Evolutionary conservation across 1,284 basidiomycete genomes (phyloP).

Genomic region (Papiliotrema nemorosa): DNA sequence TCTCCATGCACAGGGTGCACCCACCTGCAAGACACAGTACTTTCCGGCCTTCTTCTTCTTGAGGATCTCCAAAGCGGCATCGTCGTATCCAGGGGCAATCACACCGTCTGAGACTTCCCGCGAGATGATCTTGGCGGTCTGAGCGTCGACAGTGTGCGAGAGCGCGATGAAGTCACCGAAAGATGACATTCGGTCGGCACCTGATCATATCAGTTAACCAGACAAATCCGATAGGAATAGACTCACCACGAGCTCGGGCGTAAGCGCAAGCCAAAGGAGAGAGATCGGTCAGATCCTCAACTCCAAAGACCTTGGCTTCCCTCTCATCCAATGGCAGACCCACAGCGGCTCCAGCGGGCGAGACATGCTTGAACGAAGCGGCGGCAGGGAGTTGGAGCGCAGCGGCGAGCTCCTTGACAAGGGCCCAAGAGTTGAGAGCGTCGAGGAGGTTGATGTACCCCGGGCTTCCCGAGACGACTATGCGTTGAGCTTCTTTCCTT

Average conservation of each 20-base stretch:
- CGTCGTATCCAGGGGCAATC: constrained; percentile 88
- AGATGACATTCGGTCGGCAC: constrained; percentile 98
- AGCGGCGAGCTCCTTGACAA: constrained; percentile 91
- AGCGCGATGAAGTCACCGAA: constrained; percentile 99
- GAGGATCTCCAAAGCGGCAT: constrained; percentile 84
- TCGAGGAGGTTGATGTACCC: constrained; percentile 99
- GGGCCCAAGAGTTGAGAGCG: constrained; percentile 92
- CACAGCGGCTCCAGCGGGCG: constrained; percentile 92
- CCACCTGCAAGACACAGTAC: constrained; percentile 91
- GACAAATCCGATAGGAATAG: not conserved
- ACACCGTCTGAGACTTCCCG: constrained; percentile 98
- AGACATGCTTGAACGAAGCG: constrained; percentile 99
- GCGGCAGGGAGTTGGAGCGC: constrained; percentile 80
- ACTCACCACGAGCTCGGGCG: constrained; percentile 83
- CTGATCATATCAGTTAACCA: constrained; percentile 43
- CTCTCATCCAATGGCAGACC: constrained; percentile 76
- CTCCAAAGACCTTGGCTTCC: constrained; percentile 94
- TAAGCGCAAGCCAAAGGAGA: constrained; percentile 90
- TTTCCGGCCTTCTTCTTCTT: constrained; percentile 98
- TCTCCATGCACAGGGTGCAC: constrained; percentile 8
- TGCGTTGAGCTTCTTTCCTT: not conserved
- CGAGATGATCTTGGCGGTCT: constrained; percentile 93
- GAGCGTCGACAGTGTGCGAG: constrained; percentile 85
- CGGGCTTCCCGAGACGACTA: constrained; percentile 88
- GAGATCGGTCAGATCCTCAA: constrained; percentile 85